Percentiles rank a stretch among this genome's conserved stretches.
Evolutionary conservation across 2,329 filamentous ascomycete species (phyloP).

Genomic region (Dothistroma septosporum): DNA sequence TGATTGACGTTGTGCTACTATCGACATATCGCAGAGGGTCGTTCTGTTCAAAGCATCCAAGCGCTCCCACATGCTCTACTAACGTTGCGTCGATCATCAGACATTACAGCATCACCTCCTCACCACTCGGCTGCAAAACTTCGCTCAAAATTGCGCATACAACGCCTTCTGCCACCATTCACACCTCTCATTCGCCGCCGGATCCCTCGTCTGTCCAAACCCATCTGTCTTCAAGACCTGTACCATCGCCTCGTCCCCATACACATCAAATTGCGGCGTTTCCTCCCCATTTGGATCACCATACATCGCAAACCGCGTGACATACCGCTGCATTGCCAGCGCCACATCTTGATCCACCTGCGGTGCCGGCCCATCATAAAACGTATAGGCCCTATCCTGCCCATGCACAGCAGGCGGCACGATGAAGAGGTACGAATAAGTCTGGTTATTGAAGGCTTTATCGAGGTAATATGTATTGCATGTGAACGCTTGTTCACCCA

Average conservation of each 20-base stretch:
- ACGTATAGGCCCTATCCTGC: conserved; percentile 50
- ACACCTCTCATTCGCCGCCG: not conserved
- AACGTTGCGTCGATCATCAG: no score
- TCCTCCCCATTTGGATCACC: conserved; percentile 33
- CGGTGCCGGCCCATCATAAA: conserved; percentile 44
- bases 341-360: conserved; percentile 18
- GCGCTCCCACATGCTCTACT: no score
- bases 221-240: not conserved
- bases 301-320: conserved; percentile 40
- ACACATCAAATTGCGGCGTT: not conserved
- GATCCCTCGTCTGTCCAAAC: not conserved
- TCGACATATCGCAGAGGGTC: no score
- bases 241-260: not conserved
- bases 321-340: conserved; percentile 40
- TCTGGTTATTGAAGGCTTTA: conserved; percentile 44
- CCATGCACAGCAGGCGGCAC: conserved; percentile 52
- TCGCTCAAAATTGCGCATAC: not conserved
- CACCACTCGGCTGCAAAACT: not conserved
- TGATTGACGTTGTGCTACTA: no score
- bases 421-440: conserved; percentile 51
- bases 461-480: conserved; percentile 53
- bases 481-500: conserved; percentile 42
- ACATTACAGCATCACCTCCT: not conserved
- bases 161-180: not conserved
- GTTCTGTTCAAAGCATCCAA: no score